Evolutionary conservation across 345 rosid genomes (phyloP).

Genomic region (Citrus trifoliata): DNA sequence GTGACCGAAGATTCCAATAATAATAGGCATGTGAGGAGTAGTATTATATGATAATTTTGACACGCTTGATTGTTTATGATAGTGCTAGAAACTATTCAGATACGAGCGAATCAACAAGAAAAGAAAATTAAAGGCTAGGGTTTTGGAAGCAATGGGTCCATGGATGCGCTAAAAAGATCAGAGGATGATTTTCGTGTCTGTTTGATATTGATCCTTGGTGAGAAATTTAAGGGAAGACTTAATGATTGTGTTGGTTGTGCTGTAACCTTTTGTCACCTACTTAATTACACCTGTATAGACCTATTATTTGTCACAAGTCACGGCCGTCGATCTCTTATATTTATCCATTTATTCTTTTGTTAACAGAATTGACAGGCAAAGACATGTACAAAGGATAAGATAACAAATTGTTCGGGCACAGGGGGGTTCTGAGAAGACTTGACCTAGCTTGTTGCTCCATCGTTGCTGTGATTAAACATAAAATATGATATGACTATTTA

Average conservation of each 20-base stretch:
- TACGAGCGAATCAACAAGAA: neutral
- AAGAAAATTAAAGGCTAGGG: neutral
- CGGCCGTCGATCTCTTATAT: neutral
- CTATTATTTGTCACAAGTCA: neutral
- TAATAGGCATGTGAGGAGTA: conserved; percentile 1
- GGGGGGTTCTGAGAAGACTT: conserved; percentile 3
- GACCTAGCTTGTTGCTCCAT: neutral
- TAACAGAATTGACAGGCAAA: conserved; percentile 7
- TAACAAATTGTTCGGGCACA: neutral
- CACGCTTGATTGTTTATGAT: neutral
- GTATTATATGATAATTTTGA: neutral
- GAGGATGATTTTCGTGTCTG: neutral
- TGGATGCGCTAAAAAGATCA: neutral
- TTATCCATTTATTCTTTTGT: neutral
- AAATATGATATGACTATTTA: neutral
- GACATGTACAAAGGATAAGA: neutral
- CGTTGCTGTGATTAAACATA: neutral
- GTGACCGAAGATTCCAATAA: conserved; percentile 22
- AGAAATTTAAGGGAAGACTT: conserved; percentile 6
- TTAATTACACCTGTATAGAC: neutral
- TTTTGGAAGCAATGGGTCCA: conserved; percentile 3
- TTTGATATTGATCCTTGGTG: conserved; percentile 7
- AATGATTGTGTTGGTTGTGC: conserved; percentile 13
- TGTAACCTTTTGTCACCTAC: conserved; percentile 12
- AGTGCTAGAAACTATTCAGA: neutral